Conservation (phyloP, 441 rosid species). For the Eutrema salsugineum region DNA sequence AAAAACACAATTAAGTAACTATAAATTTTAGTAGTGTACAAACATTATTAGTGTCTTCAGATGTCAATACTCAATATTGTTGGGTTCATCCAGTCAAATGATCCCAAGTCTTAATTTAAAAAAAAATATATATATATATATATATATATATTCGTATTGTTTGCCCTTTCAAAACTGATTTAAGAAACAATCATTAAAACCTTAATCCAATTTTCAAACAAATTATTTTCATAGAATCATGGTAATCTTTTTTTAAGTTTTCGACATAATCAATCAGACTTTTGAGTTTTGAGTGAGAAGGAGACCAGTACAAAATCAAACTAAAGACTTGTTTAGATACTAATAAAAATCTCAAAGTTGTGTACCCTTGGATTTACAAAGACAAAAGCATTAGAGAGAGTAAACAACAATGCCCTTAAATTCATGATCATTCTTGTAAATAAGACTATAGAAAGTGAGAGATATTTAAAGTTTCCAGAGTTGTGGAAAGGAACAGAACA, state of each 20-base stretch:
- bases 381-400: conserved; percentile 17
- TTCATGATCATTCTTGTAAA: conserved; percentile 25
- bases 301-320: background rate
- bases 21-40: background rate
- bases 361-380: conserved; percentile 31
- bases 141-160: background rate
- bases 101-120: background rate
- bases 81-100: background rate
- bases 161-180: background rate
- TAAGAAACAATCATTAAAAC: background rate
- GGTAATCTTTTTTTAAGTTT: background rate
- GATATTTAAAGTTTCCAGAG: conserved; percentile 14
- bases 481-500: conserved; percentile 1
- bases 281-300: background rate
- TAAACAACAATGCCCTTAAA: conserved; percentile 26
- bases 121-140: too few species aligned
- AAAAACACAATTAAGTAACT: background rate
- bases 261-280: background rate
- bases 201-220: background rate
- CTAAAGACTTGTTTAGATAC: conserved; percentile 20
- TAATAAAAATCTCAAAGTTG: conserved; percentile 23
- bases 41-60: background rate
- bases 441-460: conserved; percentile 23
- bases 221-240: too few species aligned
- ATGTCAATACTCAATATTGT: background rate